A percentile compares a stretch with the other conserved stretches of the same genome.
Evolutionary conservation across 2,329 filamentous ascomycete species (phyloP).

Genomic region (Neopestalotiopsis rosae): DNA sequence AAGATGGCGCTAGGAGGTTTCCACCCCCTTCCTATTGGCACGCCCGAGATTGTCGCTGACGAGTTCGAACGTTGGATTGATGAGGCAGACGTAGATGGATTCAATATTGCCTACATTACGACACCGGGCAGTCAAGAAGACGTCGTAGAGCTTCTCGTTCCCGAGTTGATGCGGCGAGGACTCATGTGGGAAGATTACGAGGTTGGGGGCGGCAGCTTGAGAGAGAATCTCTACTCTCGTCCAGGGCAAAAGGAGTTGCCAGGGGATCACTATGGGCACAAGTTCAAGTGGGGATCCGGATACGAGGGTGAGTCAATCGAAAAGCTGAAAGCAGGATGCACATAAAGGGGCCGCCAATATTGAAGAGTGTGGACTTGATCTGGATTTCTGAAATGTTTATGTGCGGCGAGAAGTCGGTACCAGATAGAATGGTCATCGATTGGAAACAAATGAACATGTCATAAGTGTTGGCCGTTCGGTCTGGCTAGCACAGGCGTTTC

Average conservation of each 20-base stretch:
- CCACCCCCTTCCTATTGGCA: constrained; percentile 14
- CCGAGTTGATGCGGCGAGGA: constrained; percentile 26
- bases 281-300: constrained; percentile 18
- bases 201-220: constrained; percentile 24
- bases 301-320: constrained; percentile 21
- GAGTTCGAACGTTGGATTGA: constrained; percentile 15
- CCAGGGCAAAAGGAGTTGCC: constrained; percentile 16
- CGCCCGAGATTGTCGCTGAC: constrained; percentile 17
- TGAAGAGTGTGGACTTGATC: too few species aligned
- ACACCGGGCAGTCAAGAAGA: constrained; percentile 18
- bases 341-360: neutral
- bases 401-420: too few species aligned
- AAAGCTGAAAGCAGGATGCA: constrained; percentile 7
- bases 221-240: constrained; percentile 23
- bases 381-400: too few species aligned
- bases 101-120: constrained; percentile 20
- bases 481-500: too few species aligned
- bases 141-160: constrained; percentile 27
- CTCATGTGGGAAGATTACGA: constrained; percentile 26
- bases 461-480: too few species aligned
- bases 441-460: too few species aligned
- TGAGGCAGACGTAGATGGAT: constrained; percentile 19
- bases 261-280: constrained; percentile 20
- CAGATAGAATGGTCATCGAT: too few species aligned
- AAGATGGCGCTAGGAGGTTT: constrained; percentile 19